Percentiles rank a stretch among this genome's conserved stretches.
Evolutionary conservation across 139 green algal genomes (phyloP).

Genomic region (Picochlorum sp.): DNA sequence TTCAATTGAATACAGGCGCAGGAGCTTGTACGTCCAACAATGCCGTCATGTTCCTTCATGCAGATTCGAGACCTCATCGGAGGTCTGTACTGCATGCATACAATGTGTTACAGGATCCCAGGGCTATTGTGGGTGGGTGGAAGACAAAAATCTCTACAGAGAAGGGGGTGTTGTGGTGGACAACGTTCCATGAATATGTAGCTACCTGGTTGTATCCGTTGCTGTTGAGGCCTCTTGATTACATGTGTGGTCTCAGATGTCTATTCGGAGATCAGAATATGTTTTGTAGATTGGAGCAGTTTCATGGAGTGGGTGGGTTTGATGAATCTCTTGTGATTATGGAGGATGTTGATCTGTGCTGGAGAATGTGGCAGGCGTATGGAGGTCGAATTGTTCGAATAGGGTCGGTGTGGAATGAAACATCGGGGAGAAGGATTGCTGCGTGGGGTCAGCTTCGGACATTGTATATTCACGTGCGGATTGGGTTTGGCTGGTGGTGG

Average conservation of each 20-base stretch:
- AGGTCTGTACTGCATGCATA: slow-evolving; percentile 30
- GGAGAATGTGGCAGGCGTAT: slow-evolving; percentile 40
- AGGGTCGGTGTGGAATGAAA: slow-evolving; percentile 22
- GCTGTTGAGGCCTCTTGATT: slow-evolving; percentile 46
- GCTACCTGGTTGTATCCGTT: slow-evolving; percentile 51
- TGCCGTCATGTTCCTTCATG: slow-evolving; percentile 44
- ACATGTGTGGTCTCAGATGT: slow-evolving; percentile 2
- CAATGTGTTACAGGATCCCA: slow-evolving; percentile 10
- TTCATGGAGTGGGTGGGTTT: slow-evolving; percentile 46
- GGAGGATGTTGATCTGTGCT: slow-evolving; percentile 71
- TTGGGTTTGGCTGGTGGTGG: slow-evolving; percentile 47
- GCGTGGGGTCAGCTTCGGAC: slow-evolving; percentile 37
- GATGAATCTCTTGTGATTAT: slow-evolving; percentile 54
- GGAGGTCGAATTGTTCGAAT: slow-evolving; percentile 28
- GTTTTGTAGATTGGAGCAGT: slow-evolving; percentile 48
- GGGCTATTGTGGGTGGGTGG: slow-evolving; percentile 50
- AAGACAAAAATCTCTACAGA: slow-evolving; percentile 17
- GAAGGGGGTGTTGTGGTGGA: slow-evolving; percentile 30
- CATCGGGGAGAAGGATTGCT: slow-evolving; percentile 53
- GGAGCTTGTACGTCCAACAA: slow-evolving; percentile 17
- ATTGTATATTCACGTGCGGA: slow-evolving; percentile 44
- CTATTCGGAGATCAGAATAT: slow-evolving; percentile 68
- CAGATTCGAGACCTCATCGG: slow-evolving; percentile 32
- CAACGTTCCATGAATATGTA: slow-evolving; percentile 48
- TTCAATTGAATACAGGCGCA: slow-evolving; percentile 73